A percentile compares a stretch with the other conserved stretches of the same genome.
These are phyloP conservation scores for Magnusiomyces clavatus DNA, from an alignment of 1,139 yeast species.

Conservation along the genomic window DNA sequence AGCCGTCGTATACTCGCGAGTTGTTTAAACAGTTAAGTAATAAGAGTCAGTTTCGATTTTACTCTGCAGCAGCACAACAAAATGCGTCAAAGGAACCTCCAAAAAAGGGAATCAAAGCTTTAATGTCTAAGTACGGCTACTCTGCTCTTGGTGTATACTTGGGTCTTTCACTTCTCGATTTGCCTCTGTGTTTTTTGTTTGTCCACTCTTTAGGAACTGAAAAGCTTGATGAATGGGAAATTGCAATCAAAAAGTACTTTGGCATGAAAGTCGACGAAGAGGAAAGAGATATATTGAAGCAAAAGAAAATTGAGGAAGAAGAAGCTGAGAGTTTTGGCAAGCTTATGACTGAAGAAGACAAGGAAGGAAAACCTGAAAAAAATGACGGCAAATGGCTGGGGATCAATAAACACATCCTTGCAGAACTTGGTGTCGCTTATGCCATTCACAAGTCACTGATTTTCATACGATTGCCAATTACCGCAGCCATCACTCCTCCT, in stretches of 20 bases:
- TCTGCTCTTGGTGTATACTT: constrained; percentile 83
- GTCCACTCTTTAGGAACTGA: constrained; percentile 36
- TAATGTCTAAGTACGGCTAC: constrained; percentile 83
- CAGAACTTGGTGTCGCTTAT: constrained; percentile 85
- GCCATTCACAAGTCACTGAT: constrained; percentile 82
- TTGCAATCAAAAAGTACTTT: too few species aligned
- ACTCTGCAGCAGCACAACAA: too few species aligned
- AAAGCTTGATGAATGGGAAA: constrained; percentile 10
- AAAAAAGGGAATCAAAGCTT: constrained; percentile 49
- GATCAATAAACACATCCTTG: constrained; percentile 33
- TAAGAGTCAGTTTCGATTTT: too few species aligned
- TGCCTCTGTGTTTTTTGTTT: constrained; percentile 71
- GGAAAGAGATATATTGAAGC: constrained; percentile 7
- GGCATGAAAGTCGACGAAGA: constrained; percentile 7
- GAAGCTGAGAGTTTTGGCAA: neutral
- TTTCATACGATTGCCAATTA: constrained; percentile 74
- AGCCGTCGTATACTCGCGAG: too few species aligned
- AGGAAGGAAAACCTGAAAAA: too few species aligned
- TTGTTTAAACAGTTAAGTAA: too few species aligned
- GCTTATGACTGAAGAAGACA: too few species aligned
- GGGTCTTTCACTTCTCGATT: constrained; percentile 60
- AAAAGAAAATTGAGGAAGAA: constrained; percentile 7
- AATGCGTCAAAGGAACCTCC: constrained; percentile 16
- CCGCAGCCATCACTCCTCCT: constrained; percentile 88
- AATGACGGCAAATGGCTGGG: constrained; percentile 10